These are phyloP conservation scores for Neophaeococcomyces mojaviensis DNA, from an alignment of 2,329 filamentous ascomycete genomes.

Conservation along the genomic window DNA sequence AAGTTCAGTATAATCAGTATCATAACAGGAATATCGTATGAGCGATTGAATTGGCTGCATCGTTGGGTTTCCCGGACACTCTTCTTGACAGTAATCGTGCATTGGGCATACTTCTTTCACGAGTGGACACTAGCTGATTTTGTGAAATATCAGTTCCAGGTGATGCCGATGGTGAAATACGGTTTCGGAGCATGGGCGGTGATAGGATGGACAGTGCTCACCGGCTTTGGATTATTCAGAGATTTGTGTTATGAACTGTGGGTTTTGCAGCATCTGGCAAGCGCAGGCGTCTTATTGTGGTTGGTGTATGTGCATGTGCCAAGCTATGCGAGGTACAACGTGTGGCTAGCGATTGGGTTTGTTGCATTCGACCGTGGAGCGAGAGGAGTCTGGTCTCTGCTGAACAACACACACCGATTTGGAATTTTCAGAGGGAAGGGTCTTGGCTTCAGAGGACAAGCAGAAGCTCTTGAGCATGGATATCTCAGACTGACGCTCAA, in stretches of 20 bases:
- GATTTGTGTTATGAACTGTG: conserved; percentile 48
- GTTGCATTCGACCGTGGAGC: conserved; percentile 16
- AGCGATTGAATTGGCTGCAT: conserved; percentile 47
- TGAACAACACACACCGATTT: conserved; percentile 13
- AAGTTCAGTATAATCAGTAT: conserved; percentile 49
- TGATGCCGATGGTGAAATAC: conserved; percentile 42
- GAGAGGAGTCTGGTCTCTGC: conserved; percentile 12
- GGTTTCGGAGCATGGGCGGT: conserved; percentile 48
- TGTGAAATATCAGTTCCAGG: conserved; percentile 40
- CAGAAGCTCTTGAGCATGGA: conserved; percentile 24
- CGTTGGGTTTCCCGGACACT: conserved; percentile 45
- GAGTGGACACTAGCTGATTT: conserved; percentile 47
- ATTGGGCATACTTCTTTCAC: conserved; percentile 48
- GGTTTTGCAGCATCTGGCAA: conserved; percentile 43
- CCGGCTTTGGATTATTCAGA: conserved; percentile 44
- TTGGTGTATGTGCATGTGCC: conserved; percentile 14
- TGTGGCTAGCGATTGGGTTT: conserved; percentile 18
- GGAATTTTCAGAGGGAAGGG: conserved; percentile 8
- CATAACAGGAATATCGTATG: conserved; percentile 42
- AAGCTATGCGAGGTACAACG: conserved; percentile 18
- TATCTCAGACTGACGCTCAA: conserved; percentile 46
- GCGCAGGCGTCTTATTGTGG: conserved; percentile 25
- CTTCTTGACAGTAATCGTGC: conserved; percentile 47
- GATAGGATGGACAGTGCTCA: conserved; percentile 45
- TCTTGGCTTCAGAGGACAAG: conserved; percentile 21